These are phyloP conservation scores for Penicillium atrosanguineum DNA, from an alignment of 495 filamentous ascomycete genomes.

Conservation along the genomic window DNA sequence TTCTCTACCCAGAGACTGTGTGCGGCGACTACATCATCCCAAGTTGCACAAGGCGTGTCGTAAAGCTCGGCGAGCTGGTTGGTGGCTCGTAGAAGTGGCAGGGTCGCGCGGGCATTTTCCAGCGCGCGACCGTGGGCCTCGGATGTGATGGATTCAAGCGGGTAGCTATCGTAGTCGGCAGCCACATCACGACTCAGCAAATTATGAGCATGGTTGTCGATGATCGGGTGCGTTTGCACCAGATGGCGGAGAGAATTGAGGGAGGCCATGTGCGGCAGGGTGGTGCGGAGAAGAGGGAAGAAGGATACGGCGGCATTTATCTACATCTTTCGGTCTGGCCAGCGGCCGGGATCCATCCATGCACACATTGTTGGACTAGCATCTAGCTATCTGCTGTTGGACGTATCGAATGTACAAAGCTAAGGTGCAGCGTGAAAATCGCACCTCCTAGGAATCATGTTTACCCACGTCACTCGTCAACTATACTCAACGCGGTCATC, in stretches of 20 bases:
- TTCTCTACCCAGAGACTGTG: constrained; percentile 54
- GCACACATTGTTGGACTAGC: background rate
- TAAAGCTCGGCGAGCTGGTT: constrained; percentile 66
- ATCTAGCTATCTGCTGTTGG: background rate
- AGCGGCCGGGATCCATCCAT: background rate
- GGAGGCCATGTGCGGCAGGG: constrained; percentile 20
- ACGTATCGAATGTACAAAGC: background rate
- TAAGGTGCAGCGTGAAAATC: background rate
- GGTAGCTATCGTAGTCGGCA: constrained; percentile 35
- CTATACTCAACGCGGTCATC: constrained; percentile 16
- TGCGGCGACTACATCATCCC: constrained; percentile 61
- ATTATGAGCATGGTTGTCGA: constrained; percentile 89
- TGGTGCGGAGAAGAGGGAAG: constrained; percentile 4
- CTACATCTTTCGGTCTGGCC: background rate
- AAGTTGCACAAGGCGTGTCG: constrained; percentile 51
- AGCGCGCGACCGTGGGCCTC: constrained; percentile 73
- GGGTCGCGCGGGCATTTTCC: constrained; percentile 52
- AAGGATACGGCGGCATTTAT: background rate
- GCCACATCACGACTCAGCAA: constrained; percentile 49
- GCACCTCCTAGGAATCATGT: background rate
- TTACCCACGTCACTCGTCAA: constrained; percentile 5
- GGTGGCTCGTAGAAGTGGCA: constrained; percentile 69
- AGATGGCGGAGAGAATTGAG: constrained; percentile 40
- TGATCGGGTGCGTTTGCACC: constrained; percentile 69
- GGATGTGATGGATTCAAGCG: constrained; percentile 61